These are phyloP conservation scores for Pogostemon cablin DNA, from an alignment of 257 asterid species.

Conservation along the genomic window DNA sequence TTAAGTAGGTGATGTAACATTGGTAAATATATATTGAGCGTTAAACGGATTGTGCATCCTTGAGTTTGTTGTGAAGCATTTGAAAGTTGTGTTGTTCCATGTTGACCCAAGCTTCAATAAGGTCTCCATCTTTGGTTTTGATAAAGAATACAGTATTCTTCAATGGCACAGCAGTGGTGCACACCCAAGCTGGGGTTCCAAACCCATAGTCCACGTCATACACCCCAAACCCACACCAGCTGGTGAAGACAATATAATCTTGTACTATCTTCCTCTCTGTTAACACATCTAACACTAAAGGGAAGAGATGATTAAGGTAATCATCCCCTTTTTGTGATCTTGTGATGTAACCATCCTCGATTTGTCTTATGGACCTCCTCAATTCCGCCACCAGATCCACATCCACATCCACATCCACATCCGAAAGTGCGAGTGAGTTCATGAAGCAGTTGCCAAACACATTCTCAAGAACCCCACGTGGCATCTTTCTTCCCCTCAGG, in stretches of 20 bases:
- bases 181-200: constrained; percentile 46
- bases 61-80: constrained; percentile 14
- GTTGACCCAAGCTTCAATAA: constrained; percentile 51
- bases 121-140: constrained; percentile 44
- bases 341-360: constrained; percentile 7
- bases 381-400: background rate
- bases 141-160: constrained; percentile 39
- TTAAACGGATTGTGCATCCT: too few relatives aligned
- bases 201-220: constrained; percentile 51
- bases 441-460: constrained; percentile 27
- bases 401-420: background rate
- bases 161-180: constrained; percentile 36
- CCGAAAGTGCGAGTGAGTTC: background rate
- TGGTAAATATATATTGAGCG: too few relatives aligned
- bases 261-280: background rate
- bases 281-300: background rate
- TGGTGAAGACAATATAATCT: constrained; percentile 37
- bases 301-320: background rate
- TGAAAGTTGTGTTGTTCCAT: constrained; percentile 33
- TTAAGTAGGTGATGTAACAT: too few relatives aligned
- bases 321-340: background rate
- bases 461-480: background rate
- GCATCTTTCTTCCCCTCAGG: constrained; percentile 40
- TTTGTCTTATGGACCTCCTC: constrained; percentile 1
- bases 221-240: constrained; percentile 50